Conservation (phyloP, 495 filamentous ascomycete genomes). For the Choiromyces venosus region DNA sequence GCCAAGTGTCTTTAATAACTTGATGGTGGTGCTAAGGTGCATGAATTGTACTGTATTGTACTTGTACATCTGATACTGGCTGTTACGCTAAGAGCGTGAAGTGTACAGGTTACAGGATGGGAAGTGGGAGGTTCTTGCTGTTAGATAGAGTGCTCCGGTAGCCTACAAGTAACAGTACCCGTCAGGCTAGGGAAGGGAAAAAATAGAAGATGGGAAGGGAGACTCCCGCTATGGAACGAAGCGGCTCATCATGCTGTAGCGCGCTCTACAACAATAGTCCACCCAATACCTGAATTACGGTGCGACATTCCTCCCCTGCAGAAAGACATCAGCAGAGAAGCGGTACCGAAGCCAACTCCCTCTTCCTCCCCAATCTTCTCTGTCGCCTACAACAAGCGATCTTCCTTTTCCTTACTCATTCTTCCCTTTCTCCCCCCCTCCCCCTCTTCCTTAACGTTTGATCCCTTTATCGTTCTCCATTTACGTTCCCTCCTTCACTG, state of each 20-base stretch:
- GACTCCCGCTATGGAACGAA: background rate
- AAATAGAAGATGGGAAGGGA: background rate
- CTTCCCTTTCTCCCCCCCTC: background rate
- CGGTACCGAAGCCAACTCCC: background rate
- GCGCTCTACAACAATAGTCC: background rate
- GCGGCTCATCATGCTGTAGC: background rate
- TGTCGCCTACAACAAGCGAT: background rate
- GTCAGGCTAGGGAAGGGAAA: background rate
- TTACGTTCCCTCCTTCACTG: conserved; percentile 1
- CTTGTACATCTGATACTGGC: background rate
- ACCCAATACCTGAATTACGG: background rate
- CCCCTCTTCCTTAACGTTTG: background rate
- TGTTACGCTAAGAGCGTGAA: background rate
- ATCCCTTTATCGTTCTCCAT: background rate
- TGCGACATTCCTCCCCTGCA: background rate
- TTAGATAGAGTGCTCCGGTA: background rate
- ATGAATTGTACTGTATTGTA: background rate
- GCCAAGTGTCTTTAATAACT: background rate
- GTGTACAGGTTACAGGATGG: background rate
- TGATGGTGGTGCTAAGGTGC: background rate
- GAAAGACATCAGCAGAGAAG: background rate
- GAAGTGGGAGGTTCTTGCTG: background rate
- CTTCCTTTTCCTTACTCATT: background rate
- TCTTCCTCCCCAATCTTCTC: background rate
- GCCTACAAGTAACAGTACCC: background rate